Evolutionary conservation across 257 asterid genomes (phyloP).

Genomic region (Nicotiana undulata): DNA sequence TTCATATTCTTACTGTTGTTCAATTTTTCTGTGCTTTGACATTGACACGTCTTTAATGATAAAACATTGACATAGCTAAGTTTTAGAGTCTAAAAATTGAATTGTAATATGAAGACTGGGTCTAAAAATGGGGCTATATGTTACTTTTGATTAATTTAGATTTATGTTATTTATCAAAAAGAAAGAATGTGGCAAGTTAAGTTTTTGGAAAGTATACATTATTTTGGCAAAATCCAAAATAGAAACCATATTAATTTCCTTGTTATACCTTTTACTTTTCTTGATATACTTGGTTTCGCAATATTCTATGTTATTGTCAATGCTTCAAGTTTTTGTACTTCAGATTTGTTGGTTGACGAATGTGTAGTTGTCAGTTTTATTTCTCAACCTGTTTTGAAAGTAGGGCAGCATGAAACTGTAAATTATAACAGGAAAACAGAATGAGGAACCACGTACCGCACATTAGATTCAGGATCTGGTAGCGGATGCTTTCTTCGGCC

Average conservation of each 20-base stretch:
- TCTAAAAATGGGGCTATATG: neutral
- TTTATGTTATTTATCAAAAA: too few relatives aligned
- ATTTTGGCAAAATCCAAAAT: neutral
- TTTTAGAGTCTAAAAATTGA: neutral
- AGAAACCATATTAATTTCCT: neutral
- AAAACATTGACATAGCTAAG: neutral
- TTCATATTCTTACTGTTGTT: neutral
- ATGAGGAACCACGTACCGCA: neutral
- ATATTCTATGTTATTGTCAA: neutral
- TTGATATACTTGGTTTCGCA: neutral
- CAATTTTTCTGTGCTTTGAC: neutral
- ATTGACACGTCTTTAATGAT: neutral
- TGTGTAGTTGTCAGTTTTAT: neutral
- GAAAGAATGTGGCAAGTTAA: neutral
- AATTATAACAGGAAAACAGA: neutral
- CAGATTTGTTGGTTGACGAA: neutral
- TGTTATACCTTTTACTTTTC: neutral
- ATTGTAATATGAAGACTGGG: neutral
- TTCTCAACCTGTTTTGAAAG: neutral
- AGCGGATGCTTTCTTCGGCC: neutral
- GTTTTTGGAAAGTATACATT: neutral
- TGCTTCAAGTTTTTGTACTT: neutral
- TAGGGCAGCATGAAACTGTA: neutral
- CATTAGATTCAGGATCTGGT: neutral
- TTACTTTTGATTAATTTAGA: neutral